Conservation (phyloP, 106 monocot genomes). For the Dendrobium huoshanense region DNA sequence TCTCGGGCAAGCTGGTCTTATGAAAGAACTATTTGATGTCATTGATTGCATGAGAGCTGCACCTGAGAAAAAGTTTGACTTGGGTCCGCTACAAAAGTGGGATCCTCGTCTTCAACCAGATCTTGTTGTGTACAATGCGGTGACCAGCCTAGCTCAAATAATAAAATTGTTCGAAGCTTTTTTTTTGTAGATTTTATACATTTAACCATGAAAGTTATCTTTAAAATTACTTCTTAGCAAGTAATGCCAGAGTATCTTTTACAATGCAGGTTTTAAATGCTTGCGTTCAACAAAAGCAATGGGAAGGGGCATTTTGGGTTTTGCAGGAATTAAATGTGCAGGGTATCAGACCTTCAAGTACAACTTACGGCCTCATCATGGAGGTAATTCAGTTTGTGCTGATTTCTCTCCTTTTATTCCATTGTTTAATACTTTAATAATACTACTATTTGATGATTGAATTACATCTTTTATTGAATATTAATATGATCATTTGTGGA, state of each 20-base stretch:
- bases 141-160: slow-evolving; percentile 19
- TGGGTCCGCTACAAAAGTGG: slow-evolving; percentile 73
- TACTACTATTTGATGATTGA: background rate
- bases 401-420: background rate
- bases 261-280: slow-evolving; percentile 85
- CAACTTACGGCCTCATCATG: slow-evolving; percentile 94
- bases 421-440: background rate
- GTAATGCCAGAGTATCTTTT: background rate
- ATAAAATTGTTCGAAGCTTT: background rate
- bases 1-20: slow-evolving; percentile 89
- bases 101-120: slow-evolving; percentile 89
- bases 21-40: slow-evolving; percentile 97
- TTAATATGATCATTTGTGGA: no score
- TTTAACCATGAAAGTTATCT: background rate
- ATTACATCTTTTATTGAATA: background rate
- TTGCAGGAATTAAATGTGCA: slow-evolving; percentile 78
- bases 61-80: slow-evolving; percentile 72
- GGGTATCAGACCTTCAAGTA: slow-evolving; percentile 63
- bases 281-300: slow-evolving; percentile 82
- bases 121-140: slow-evolving; percentile 87
- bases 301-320: slow-evolving; percentile 99
- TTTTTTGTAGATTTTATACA: background rate
- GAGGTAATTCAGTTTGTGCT: slow-evolving; percentile 46
- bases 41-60: slow-evolving; percentile 81
- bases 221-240: background rate